phyloP scores from a whole-genome alignment of 208 protist species.

The Leishmania mexicana region DNA sequence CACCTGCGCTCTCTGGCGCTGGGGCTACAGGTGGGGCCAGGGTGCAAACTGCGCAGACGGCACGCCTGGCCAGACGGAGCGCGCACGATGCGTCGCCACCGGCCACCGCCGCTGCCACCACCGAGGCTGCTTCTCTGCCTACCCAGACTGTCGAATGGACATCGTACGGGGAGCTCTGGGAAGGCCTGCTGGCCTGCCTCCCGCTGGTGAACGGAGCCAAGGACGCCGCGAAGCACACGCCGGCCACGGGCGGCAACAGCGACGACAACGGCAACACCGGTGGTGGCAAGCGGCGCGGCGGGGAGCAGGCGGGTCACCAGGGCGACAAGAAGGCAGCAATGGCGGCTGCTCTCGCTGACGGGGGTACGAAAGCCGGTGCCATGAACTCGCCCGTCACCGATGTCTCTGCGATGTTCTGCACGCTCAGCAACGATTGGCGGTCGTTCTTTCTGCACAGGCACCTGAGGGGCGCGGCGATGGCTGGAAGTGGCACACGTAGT shows the following conservation, averaged over 20 bases:
- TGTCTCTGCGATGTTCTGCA: not conserved
- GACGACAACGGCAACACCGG: not conserved
- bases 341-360: not conserved
- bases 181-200: not conserved
- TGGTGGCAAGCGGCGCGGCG: not conserved
- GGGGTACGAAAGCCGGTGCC: too few relatives aligned
- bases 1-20: not conserved
- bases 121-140: not conserved
- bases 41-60: not conserved
- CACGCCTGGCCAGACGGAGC: not conserved
- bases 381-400: not conserved
- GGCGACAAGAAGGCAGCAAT: not conserved
- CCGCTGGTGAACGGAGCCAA: not conserved
- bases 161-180: constrained; percentile 6
- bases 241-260: not conserved
- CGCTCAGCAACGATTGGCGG: constrained; percentile 7
- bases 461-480: not conserved
- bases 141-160: not conserved
- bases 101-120: not conserved
- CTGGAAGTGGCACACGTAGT: not conserved
- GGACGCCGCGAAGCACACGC: not conserved
- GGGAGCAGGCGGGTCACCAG: not conserved
- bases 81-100: not conserved
- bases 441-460: not conserved
- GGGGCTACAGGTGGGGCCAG: not conserved